These are phyloP conservation scores for Cryphonectria carpinicola DNA, from an alignment of 2,329 filamentous ascomycete species.

Conservation along the genomic window DNA sequence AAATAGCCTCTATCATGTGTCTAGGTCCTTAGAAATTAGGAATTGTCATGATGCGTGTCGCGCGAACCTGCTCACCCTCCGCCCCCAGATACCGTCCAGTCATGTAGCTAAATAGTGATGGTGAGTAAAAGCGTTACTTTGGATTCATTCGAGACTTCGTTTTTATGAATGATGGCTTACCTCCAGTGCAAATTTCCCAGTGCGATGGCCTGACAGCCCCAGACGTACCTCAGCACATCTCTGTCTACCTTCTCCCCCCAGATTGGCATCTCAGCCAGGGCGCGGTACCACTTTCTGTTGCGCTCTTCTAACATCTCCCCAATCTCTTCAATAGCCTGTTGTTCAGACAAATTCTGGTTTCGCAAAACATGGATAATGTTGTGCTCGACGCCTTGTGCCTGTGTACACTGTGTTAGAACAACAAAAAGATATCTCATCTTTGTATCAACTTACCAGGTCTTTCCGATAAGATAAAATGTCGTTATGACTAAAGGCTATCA, in stretches of 20 bases:
- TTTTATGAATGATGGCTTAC: background rate
- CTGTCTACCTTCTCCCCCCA: conserved; percentile 34
- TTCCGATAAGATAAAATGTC: background rate
- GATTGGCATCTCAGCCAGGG: conserved; percentile 32
- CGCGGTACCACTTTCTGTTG: conserved; percentile 33
- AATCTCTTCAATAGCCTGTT: conserved; percentile 33
- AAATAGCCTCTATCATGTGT: background rate
- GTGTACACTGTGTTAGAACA: background rate
- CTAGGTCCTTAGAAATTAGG: background rate
- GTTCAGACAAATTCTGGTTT: conserved; percentile 30
- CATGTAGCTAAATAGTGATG: background rate
- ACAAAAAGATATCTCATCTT: background rate
- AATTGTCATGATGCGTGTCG: conserved; percentile 1
- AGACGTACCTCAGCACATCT: conserved; percentile 32
- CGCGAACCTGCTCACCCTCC: background rate
- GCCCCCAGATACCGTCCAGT: background rate
- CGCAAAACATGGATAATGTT: conserved; percentile 32
- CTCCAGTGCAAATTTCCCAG: background rate
- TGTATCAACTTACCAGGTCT: background rate
- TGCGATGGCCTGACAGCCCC: conserved; percentile 32
- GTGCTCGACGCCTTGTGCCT: conserved; percentile 27
- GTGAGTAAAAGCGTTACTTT: background rate
- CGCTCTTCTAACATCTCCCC: conserved; percentile 33
- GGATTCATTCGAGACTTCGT: background rate
- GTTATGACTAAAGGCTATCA: background rate